Evolutionary conservation across 2,329 filamentous ascomycete species (phyloP).

Genomic region (Stagonosporopsis cucurbitacearum): DNA sequence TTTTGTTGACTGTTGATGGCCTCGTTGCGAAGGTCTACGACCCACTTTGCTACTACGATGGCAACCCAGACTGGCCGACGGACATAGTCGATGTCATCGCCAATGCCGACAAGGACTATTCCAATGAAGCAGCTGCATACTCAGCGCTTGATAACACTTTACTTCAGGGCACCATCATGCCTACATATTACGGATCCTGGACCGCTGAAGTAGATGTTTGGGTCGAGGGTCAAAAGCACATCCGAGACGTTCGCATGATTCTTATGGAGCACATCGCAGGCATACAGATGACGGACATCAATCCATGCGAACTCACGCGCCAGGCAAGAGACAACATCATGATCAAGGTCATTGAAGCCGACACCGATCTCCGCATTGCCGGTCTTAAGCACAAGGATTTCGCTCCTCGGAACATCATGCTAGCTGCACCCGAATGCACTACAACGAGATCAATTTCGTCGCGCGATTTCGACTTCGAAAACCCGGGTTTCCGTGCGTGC

Average conservation of each 20-base stretch:
- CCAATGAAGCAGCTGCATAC: background rate
- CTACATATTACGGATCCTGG: background rate
- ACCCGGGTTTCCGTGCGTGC: background rate
- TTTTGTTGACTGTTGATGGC: slow-evolving; percentile 2
- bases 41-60: slow-evolving; percentile 7
- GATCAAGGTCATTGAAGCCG: slow-evolving; percentile 13
- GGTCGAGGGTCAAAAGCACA: background rate
- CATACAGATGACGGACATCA: slow-evolving; percentile 1
- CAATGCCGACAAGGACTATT: background rate
- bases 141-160: background rate
- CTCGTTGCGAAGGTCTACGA: slow-evolving; percentile 20
- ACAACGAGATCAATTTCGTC: background rate
- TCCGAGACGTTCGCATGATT: slow-evolving; percentile 6
- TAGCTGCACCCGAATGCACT: background rate
- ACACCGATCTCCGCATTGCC: background rate
- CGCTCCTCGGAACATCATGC: slow-evolving; percentile 12
- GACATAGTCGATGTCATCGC: background rate
- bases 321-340: slow-evolving; percentile 14
- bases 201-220: background rate
- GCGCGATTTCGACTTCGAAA: background rate
- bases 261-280: slow-evolving; percentile 9
- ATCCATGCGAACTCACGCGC: background rate
- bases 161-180: background rate
- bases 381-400: slow-evolving; percentile 11
- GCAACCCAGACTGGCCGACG: background rate